Evolutionary conservation across 116 monocot genomes (phyloP).

Genomic region (Iris pallida): DNA sequence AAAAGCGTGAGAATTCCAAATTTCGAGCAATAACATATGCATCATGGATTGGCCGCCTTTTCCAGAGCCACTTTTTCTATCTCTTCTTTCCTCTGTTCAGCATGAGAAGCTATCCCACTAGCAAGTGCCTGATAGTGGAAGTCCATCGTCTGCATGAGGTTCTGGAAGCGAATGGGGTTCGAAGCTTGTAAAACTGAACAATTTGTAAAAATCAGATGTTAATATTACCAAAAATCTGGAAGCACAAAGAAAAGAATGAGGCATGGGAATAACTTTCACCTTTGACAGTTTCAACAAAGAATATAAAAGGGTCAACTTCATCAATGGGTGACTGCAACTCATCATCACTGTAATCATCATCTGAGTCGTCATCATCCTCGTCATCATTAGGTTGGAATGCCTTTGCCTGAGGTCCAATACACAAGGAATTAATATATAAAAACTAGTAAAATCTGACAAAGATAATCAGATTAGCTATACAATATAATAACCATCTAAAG

Average conservation of each 20-base stretch:
- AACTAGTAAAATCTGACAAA: too few relatives aligned
- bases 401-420: conserved; percentile 42
- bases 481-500: too few relatives aligned
- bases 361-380: conserved; percentile 75
- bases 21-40: background rate
- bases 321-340: conserved; percentile 87
- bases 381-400: conserved; percentile 38
- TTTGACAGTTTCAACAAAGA: conserved; percentile 66
- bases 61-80: conserved; percentile 82
- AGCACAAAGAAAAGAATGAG: background rate
- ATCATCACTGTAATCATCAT: conserved; percentile 83
- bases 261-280: background rate
- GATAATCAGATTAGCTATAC: too few relatives aligned
- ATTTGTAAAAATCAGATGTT: background rate
- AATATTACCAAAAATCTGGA: background rate
- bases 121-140: conserved; percentile 58
- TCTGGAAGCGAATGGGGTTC: conserved; percentile 61
- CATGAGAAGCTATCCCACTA: conserved; percentile 69
- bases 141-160: conserved; percentile 73
- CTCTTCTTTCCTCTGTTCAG: conserved; percentile 55
- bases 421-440: background rate
- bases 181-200: conserved; percentile 55
- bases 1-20: background rate
- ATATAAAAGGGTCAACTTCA: conserved; percentile 85
- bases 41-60: conserved; percentile 27